Conservation (phyloP, 2,329 filamentous ascomycete genomes). For the Fusarium veterinarium region DNA sequence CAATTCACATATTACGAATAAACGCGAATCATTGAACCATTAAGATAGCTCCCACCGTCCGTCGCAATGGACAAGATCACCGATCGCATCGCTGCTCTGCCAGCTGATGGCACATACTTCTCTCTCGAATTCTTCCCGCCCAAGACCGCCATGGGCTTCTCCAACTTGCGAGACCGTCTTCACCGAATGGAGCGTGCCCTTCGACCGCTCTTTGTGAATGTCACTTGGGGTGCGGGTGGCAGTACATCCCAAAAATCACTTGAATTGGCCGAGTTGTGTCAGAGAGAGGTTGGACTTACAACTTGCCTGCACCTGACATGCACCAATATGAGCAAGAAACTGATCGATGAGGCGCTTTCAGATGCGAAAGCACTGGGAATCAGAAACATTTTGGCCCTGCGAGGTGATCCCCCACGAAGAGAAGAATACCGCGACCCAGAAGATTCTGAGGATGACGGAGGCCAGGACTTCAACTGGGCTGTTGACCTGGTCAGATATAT, state of each 20-base stretch:
- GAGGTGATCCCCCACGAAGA: conserved; percentile 89
- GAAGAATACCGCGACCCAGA: conserved; percentile 82
- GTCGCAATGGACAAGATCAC: conserved; percentile 84
- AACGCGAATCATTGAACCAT: neutral
- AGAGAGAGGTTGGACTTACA: conserved; percentile 89
- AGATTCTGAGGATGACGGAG: conserved; percentile 68
- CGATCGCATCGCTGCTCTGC: conserved; percentile 92
- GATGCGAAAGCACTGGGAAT: conserved; percentile 92
- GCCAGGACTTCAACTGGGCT: conserved; percentile 88
- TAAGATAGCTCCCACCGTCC: neutral
- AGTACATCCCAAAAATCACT: conserved; percentile 92
- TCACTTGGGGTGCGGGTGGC: conserved; percentile 97
- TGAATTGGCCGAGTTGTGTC: conserved; percentile 94
- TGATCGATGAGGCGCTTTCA: conserved; percentile 90
- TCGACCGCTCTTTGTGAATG: conserved; percentile 92
- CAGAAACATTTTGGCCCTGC: conserved; percentile 90
- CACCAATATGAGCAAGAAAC: conserved; percentile 91
- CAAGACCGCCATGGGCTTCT: conserved; percentile 95
- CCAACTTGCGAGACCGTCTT: conserved; percentile 91
- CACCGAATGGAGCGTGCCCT: conserved; percentile 95
- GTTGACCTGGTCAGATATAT: conserved; percentile 93
- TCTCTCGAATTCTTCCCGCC: conserved; percentile 99
- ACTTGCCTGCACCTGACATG: conserved; percentile 97
- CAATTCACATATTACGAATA: neutral
- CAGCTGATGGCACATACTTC: conserved; percentile 85